Conservation (phyloP, 148 eudicot species). For the Bassia scoparia region DNA sequence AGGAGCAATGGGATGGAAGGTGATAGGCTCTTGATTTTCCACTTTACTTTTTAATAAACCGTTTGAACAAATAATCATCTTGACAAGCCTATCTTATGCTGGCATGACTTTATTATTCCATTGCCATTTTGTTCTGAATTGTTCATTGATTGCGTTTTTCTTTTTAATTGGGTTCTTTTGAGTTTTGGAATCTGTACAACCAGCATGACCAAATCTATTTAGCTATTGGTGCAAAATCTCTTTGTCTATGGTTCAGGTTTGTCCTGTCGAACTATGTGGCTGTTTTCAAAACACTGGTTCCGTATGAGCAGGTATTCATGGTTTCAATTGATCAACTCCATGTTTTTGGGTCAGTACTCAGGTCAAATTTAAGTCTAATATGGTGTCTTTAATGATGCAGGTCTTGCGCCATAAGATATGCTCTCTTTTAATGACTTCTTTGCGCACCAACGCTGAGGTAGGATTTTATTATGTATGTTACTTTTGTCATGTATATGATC, state of each 20-base stretch:
- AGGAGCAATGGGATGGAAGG: no score
- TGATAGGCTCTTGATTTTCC: no score
- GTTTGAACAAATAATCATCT: background rate
- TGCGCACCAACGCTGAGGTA: slow-evolving; percentile 97
- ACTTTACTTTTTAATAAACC: no score
- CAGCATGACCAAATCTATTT: background rate
- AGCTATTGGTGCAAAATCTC: slow-evolving; percentile 13
- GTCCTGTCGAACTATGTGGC: slow-evolving; percentile 78
- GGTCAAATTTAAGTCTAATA: slow-evolving; percentile 15
- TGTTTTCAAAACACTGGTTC: slow-evolving; percentile 70
- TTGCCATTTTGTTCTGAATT: background rate
- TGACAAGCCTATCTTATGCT: background rate
- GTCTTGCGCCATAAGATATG: slow-evolving; percentile 92
- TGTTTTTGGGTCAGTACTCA: slow-evolving; percentile 1
- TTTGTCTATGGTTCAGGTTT: slow-evolving; percentile 61
- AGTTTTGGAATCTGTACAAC: slow-evolving; percentile 10
- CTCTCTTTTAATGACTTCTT: slow-evolving; percentile 97
- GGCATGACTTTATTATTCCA: background rate
- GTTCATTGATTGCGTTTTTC: background rate
- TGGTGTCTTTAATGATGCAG: slow-evolving; percentile 48
- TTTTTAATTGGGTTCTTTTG: background rate
- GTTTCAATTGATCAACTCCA: background rate
- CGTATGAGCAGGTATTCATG: slow-evolving; percentile 73
- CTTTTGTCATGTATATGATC: background rate
- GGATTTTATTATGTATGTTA: background rate